Evolutionary conservation across 495 filamentous ascomycete species (phyloP), one percentile per base, ranked within the genome.

Genomic region (Thermothielavioides terrestris): DNA sequence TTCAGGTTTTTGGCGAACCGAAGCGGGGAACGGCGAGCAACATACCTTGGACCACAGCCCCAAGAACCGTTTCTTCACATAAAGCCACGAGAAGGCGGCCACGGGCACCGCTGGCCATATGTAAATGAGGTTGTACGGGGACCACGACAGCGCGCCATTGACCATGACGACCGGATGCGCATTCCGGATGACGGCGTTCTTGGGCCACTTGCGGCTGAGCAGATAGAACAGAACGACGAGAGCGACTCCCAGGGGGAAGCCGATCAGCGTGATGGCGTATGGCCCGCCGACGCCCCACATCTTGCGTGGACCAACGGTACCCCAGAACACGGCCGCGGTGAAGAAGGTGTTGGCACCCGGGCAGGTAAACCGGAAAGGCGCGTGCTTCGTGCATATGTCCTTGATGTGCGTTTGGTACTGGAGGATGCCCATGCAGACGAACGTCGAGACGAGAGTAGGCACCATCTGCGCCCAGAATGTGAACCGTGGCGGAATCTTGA

Each of bases 381-480:
- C 69, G 10, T 65, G 26, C n/a, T 49, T 20, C 7, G 68, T 71
- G 60, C 69, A 72, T 4, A 72, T 56, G 35, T 55, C 49, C 31
- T 61, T 50, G 31, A 72, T 69, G 32, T 59, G 52, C 12, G 67
- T 57, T 50, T 72, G 69, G 53, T 66, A 72, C 46, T 69, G 66
- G 42, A 72, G 57, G n/a, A 72, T 58, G 30, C 56, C 66, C 26
- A 64, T 53, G 42, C 65, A 63, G 53, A 71, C 65, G 14, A 72
- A 59, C 8, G 67, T 70, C n/a, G 67, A 65, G 17, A 66, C 42
- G 14, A 70, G 44, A 0, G 67, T 69, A 5, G 63, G 65, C 14
- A 69, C 57, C 63, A 71, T 72, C 53, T 72, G 69, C n/a, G 64
- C 69, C 28, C 50, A 60, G 40, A 72, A 72, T 1, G 69, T 71